These are phyloP conservation scores for Yamadazyma taylorii DNA, from an alignment of 1,139 yeast species.

Conservation along the genomic window DNA sequence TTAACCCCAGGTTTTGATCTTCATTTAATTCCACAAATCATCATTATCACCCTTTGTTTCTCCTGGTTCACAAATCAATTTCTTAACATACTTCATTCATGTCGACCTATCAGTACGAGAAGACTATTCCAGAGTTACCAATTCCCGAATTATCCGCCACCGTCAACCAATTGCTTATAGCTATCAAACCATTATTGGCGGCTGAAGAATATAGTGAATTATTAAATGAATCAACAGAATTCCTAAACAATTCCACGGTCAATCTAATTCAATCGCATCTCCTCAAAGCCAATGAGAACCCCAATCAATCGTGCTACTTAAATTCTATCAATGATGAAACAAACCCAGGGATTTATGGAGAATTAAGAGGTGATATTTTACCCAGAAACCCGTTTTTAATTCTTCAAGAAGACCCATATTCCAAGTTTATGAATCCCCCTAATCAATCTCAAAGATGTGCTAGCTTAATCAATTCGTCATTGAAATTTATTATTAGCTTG, in stretches of 20 bases:
- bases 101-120: conserved; percentile 24
- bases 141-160: conserved; percentile 52
- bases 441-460: conserved; percentile 69
- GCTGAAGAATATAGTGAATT: conserved; percentile 42
- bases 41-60: no score
- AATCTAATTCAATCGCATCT: conserved; percentile 54
- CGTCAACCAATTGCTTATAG: conserved; percentile 44
- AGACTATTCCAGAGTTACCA: conserved; percentile 47
- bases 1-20: no score
- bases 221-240: conserved; percentile 42
- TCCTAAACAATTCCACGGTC: conserved; percentile 43
- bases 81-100: no score
- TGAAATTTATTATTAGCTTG: conserved; percentile 62
- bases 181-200: conserved; percentile 51
- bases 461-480: conserved; percentile 60
- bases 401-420: conserved; percentile 69
- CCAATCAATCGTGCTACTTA: conserved; percentile 50
- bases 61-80: no score
- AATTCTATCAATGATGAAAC: conserved; percentile 59
- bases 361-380: conserved; percentile 60
- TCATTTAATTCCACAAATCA: no score
- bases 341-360: conserved; percentile 66
- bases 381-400: conserved; percentile 77
- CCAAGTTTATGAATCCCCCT: conserved; percentile 56
- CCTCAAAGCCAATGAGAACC: conserved; percentile 40